A percentile compares a stretch with the other conserved stretches of the same genome.
Evolutionary conservation across 345 rosid species (phyloP).

Genomic region (Acer campestre): DNA sequence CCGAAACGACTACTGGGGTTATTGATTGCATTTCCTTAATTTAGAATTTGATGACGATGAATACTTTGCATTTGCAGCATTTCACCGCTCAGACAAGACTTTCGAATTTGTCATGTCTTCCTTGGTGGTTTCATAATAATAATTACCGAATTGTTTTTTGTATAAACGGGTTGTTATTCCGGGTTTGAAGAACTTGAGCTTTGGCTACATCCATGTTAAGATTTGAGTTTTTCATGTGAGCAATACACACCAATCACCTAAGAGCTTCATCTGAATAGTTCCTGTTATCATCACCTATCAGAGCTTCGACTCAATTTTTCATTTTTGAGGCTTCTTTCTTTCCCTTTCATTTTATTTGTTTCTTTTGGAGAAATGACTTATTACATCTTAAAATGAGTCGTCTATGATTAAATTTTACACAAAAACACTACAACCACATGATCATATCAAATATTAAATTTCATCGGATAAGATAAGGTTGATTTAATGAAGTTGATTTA

Average conservation of each 20-base stretch:
- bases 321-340: too few relatives aligned
- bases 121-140: slow-evolving; percentile 18
- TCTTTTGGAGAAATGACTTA: too few relatives aligned
- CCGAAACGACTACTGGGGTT: slow-evolving; percentile 95
- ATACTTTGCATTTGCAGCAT: background rate
- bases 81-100: background rate
- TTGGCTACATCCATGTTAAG: background rate
- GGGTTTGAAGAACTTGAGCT: slow-evolving; percentile 14
- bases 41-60: background rate
- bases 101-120: slow-evolving; percentile 5
- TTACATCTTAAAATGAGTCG: too few relatives aligned
- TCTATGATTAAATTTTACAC: too few relatives aligned
- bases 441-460: too few relatives aligned
- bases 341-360: too few relatives aligned
- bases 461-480: too few relatives aligned
- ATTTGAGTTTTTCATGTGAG: slow-evolving; percentile 5
- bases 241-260: background rate
- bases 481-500: too few relatives aligned
- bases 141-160: background rate
- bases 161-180: background rate
- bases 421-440: too few relatives aligned
- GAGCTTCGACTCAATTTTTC: too few relatives aligned
- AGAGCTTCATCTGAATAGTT: background rate
- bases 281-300: background rate
- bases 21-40: slow-evolving; percentile 38